Conservation (phyloP, 768 basidiomycete species). For the Agaricus sinodeliciosus region DNA sequence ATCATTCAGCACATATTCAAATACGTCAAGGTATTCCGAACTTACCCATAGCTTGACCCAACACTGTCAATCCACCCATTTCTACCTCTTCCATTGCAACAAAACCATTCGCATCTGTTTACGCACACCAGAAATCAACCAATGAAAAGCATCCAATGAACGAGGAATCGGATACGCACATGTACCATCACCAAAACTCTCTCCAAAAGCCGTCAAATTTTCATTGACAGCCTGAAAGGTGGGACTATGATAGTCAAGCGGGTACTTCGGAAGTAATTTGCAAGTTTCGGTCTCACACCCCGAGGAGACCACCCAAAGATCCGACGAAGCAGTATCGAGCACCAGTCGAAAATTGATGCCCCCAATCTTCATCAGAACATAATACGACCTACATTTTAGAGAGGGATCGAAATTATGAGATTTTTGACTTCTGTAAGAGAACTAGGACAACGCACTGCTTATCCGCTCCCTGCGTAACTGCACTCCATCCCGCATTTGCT, state of each 20-base stretch:
- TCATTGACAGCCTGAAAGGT: slow-evolving; percentile 55
- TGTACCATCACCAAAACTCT: slow-evolving; percentile 63
- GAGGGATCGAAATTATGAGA: no score
- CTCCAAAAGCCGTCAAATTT: slow-evolving; percentile 54
- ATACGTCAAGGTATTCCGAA: background rate
- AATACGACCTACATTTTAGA: slow-evolving; percentile 51
- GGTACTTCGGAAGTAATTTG: slow-evolving; percentile 58
- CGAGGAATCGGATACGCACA: slow-evolving; percentile 33
- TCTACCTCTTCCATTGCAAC: slow-evolving; percentile 59
- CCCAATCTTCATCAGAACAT: slow-evolving; percentile 52
- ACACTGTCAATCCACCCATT: slow-evolving; percentile 52
- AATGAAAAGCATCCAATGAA: background rate
- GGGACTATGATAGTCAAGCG: slow-evolving; percentile 57
- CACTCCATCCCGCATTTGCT: slow-evolving; percentile 32
- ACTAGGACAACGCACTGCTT: slow-evolving; percentile 28
- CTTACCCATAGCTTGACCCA: slow-evolving; percentile 65
- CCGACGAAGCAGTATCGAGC: slow-evolving; percentile 70
- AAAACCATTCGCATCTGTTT: slow-evolving; percentile 59
- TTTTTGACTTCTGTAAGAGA: background rate
- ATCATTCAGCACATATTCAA: slow-evolving; percentile 2
- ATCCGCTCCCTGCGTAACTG: slow-evolving; percentile 40
- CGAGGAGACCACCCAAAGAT: slow-evolving; percentile 67
- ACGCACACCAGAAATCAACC: background rate
- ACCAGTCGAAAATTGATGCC: slow-evolving; percentile 60
- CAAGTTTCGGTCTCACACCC: slow-evolving; percentile 52